These are phyloP conservation scores for Lipomyces mesembrius DNA, from an alignment of 805 yeast species.

Conservation along the genomic window DNA sequence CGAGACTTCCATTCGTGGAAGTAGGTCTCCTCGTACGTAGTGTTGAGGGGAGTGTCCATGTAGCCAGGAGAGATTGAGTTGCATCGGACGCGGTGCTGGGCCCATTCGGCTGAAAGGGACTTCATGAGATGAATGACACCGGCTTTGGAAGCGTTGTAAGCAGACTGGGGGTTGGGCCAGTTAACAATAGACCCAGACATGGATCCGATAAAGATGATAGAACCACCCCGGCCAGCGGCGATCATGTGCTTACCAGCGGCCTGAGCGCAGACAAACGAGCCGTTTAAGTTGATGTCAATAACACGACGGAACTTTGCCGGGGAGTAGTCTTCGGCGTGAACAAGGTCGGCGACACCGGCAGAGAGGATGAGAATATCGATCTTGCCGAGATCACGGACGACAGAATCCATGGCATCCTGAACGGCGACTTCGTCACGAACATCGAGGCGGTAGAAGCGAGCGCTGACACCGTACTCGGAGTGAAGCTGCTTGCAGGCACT, in stretches of 20 bases:
- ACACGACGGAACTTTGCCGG: conserved; percentile 65
- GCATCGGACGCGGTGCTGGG: conserved; percentile 66
- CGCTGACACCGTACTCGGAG: conserved; percentile 57
- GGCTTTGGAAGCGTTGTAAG: conserved; percentile 75
- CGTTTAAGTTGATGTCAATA: conserved; percentile 67
- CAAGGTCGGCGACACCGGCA: conserved; percentile 71
- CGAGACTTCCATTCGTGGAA: conserved; percentile 63
- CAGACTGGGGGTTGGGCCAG: conserved; percentile 73
- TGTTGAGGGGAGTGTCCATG: conserved; percentile 71
- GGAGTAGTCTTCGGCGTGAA: conserved; percentile 71
- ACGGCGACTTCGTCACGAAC: conserved; percentile 59
- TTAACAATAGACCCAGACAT: conserved; percentile 74
- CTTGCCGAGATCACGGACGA: conserved; percentile 59
- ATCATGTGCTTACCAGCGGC: conserved; percentile 70
- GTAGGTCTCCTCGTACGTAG: conserved; percentile 55
- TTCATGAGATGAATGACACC: conserved; percentile 69
- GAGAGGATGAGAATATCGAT: conserved; percentile 63
- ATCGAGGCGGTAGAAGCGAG: conserved; percentile 68
- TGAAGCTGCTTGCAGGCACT: conserved; percentile 63
- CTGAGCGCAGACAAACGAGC: conserved; percentile 68
- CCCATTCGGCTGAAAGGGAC: conserved; percentile 78
- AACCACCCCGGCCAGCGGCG: conserved; percentile 58
- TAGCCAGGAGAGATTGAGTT: conserved; percentile 73
- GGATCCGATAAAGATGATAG: conserved; percentile 67
- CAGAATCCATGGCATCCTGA: conserved; percentile 55